Base-by-base conservation (phyloP, 768 basidiomycete genomes). In the Phaeotremella skinneri region DNA sequence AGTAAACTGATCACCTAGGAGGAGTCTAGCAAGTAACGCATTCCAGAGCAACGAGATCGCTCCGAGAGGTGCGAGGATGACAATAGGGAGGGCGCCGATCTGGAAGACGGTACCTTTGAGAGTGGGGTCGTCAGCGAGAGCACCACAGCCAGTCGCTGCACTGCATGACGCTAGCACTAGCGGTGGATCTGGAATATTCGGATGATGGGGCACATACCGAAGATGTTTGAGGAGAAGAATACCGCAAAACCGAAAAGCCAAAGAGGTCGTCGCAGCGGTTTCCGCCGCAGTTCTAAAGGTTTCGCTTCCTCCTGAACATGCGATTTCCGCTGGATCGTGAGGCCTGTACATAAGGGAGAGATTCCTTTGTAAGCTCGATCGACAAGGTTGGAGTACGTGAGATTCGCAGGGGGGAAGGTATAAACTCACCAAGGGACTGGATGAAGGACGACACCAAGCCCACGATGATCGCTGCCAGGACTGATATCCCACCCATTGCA, bases 11-110 rank as follows among this genome's bases (percentile, higher is more conserved):
- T 96, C 91, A 11, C 89, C 90, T 13, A 94, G 82, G 39, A 94
- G 82, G 39, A 93, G 68, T 29, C 85, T 82, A 16, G 91, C 91
- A 71, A 94, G 92, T 69, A 94, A 84, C 3, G 91, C 91, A 74
- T 97, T 97, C 89, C 89, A 94, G 27, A 97, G 83, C 27, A 97
- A 83, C 2, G 89, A 91, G n/a, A 93, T 88, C 0, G 91, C 92
- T 11, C 92, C 92, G 3, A 97, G 82, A 0, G 92, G 92, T 0
- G 91, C 92, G 52, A 97, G 87, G 56, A 97, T 90, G 59, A 94
- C 91, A 63, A 97, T 90, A 2, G 92, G 91, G 13, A 97, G 84
- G 1, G 91, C 89, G 7, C 90, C 91, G 41, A 97, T 90, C 79
- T 94, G 92, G 65, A 94, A 88, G 34, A 93, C 78, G 1, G 90